Conservation (phyloP, 371 early-diverging fungal genomes). For the Saksenaea vasiformis region DNA sequence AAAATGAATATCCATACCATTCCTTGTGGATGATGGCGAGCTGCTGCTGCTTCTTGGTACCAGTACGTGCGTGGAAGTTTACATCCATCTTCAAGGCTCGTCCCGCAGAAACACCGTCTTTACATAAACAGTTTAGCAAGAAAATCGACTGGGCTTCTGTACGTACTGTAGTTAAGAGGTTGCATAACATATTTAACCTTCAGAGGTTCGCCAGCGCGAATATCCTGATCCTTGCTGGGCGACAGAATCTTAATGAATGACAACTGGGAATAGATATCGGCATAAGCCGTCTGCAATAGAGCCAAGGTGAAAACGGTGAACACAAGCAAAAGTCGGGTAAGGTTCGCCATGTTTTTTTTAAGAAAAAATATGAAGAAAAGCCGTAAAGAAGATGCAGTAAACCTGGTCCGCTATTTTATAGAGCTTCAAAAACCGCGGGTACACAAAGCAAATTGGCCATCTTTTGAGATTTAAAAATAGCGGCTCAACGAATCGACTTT, state of each 20-base stretch:
- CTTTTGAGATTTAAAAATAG: conserved; percentile 2
- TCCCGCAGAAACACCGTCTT: conserved; percentile 38
- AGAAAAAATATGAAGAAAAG: conserved; percentile 9
- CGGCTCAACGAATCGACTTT: not conserved
- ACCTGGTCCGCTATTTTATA: not conserved
- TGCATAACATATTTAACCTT: conserved; percentile 50
- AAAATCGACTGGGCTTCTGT: not conserved
- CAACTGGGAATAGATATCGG: conserved; percentile 46
- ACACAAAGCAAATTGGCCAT: not conserved
- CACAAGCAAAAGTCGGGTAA: conserved; percentile 14
- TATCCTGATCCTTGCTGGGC: conserved; percentile 38
- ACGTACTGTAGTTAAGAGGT: conserved; percentile 42
- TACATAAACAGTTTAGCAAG: not conserved
- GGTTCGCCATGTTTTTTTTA: conserved; percentile 13
- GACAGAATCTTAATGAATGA: conserved; percentile 50
- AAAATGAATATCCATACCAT: conserved; percentile 18
- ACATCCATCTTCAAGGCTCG: conserved; percentile 37
- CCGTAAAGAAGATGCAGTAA: not conserved
- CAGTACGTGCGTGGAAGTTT: conserved; percentile 45
- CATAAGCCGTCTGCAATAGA: conserved; percentile 28
- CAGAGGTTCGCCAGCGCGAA: conserved; percentile 39
- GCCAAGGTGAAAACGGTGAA: conserved; percentile 18
- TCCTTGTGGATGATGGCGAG: conserved; percentile 29
- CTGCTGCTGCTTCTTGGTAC: conserved; percentile 41
- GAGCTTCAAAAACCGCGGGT: not conserved